Evolutionary conservation across 2,329 filamentous ascomycete genomes (phyloP).

Genomic region (Plenodomus tracheiphilus): DNA sequence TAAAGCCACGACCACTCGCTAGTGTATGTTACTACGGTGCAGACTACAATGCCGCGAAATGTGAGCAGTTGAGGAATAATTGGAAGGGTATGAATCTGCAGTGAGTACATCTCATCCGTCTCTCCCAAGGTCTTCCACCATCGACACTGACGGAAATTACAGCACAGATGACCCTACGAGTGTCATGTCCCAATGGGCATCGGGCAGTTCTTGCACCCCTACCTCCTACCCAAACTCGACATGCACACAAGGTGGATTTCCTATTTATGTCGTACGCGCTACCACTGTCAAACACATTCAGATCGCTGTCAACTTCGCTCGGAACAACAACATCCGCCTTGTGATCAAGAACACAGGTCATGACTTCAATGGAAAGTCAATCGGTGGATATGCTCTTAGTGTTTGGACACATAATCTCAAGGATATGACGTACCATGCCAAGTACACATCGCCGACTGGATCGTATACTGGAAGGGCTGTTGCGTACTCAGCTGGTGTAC

Average conservation of each 20-base stretch:
- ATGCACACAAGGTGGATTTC: conserved; percentile 30
- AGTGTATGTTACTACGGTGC: conserved; percentile 26
- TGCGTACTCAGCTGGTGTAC: conserved; percentile 57
- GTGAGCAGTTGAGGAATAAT: conserved; percentile 15
- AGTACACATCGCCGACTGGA: conserved; percentile 13
- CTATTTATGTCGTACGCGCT: conserved; percentile 30
- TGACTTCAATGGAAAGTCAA: conserved; percentile 10
- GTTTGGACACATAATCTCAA: conserved; percentile 27
- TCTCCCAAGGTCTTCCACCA: too few species aligned
- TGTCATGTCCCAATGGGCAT: conserved; percentile 29
- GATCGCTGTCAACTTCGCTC: conserved; percentile 18
- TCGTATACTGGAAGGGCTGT: conserved; percentile 43
- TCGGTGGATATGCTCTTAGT: conserved; percentile 12
- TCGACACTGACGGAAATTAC: neutral
- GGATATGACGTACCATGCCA: conserved; percentile 15
- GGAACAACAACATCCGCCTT: conserved; percentile 23
- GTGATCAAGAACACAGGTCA: conserved; percentile 28
- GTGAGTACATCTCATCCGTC: conserved; percentile 10
- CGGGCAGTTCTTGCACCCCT: conserved; percentile 40
- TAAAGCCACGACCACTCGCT: conserved; percentile 28
- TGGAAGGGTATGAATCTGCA: conserved; percentile 24
- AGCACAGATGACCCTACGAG: conserved; percentile 28
- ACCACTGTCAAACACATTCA: conserved; percentile 27
- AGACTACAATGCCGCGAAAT: conserved; percentile 18
- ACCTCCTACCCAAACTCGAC: conserved; percentile 37